A percentile compares a stretch with the other conserved stretches of the same genome.
Conservation (phyloP, 2,329 filamentous ascomycete genomes). For the Fusarium subglutinans region DNA sequence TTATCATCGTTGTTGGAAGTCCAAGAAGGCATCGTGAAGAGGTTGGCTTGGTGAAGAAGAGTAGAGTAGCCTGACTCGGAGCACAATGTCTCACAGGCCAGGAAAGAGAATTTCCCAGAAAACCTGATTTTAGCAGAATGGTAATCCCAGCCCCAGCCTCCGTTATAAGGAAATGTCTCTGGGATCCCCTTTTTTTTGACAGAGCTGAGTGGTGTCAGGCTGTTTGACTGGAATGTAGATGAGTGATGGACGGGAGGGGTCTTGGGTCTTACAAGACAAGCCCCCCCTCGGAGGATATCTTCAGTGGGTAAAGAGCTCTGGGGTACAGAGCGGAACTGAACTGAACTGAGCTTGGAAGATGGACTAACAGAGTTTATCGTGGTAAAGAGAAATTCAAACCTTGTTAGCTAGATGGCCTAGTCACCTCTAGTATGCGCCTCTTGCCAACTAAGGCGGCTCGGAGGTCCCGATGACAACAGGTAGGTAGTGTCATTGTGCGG, state of each 20-base stretch:
- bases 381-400: conserved; percentile 18
- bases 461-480: conserved; percentile 24
- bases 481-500: conserved; percentile 22
- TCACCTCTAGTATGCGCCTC: conserved; percentile 15
- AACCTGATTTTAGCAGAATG: conserved; percentile 1
- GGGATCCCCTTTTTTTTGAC: background rate
- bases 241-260: conserved; percentile 26
- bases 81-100: conserved; percentile 20
- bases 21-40: conserved; percentile 29
- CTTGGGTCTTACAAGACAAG: conserved; percentile 3
- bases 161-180: conserved; percentile 22
- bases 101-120: background rate
- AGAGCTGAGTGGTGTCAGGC: conserved; percentile 14
- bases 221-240: conserved; percentile 33
- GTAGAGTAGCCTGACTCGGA: background rate
- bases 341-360: background rate
- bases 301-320: conserved; percentile 5
- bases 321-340: background rate
- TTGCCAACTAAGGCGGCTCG: conserved; percentile 20
- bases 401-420: conserved; percentile 5
- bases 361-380: conserved; percentile 26
- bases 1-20: conserved; percentile 29
- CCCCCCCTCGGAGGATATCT: background rate
- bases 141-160: background rate
- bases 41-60: background rate